Conservation (phyloP, 768 basidiomycete species). For the Termitomyces titanicus region DNA sequence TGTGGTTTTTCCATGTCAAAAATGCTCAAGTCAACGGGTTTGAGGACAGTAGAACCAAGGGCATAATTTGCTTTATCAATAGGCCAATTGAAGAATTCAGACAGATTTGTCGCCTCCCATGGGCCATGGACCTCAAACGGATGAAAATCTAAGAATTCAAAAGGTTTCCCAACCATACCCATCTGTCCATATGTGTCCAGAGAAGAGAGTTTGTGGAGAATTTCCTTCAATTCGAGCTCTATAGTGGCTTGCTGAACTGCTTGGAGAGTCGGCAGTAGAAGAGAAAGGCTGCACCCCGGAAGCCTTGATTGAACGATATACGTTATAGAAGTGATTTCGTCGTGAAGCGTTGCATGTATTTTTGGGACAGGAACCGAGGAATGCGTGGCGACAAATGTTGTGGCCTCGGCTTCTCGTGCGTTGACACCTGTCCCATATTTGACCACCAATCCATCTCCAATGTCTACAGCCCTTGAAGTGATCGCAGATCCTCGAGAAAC, state of each 20-base stretch:
- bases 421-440: neutral
- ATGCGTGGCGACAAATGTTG: neutral
- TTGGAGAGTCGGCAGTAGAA: neutral
- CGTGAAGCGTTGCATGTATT: neutral
- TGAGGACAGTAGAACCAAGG: neutral
- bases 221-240: neutral
- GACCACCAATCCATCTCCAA: neutral
- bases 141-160: neutral
- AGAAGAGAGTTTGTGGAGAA: neutral
- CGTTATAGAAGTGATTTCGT: neutral
- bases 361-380: neutral
- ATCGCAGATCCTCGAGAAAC: neutral
- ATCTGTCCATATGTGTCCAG: neutral
- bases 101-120: neutral
- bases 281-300: neutral
- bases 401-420: neutral
- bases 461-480: neutral
- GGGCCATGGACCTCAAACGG: neutral
- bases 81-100: neutral
- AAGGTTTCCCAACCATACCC: neutral
- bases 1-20: neutral
- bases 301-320: neutral
- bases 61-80: neutral
- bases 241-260: neutral
- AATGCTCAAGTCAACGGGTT: neutral